phyloP scores from a whole-genome alignment of 176 grass and related monocot genomes.

The Hyparrhenia diplandra region DNA sequence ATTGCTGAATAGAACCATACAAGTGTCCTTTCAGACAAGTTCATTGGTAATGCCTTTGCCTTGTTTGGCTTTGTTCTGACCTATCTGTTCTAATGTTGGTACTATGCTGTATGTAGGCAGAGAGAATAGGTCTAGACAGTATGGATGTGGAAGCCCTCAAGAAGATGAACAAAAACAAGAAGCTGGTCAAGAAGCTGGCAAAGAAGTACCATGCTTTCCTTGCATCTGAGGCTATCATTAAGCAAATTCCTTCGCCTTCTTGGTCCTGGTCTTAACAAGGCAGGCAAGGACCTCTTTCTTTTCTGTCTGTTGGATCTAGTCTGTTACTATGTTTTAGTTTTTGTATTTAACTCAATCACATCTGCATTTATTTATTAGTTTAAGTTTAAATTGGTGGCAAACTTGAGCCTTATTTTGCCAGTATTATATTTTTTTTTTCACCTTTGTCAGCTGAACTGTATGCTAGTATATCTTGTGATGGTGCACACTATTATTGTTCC shows the following conservation, averaged over 20 bases:
- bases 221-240: slow-evolving; percentile 89
- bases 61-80: not conserved
- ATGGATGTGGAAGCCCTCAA: slow-evolving; percentile 93
- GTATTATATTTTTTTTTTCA: not conserved
- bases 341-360: not conserved
- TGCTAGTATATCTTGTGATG: not conserved
- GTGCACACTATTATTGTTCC: not conserved
- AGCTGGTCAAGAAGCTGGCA: slow-evolving; percentile 86
- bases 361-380: not conserved
- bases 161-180: slow-evolving; percentile 98
- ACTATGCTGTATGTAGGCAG: slow-evolving; percentile 39
- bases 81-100: not conserved
- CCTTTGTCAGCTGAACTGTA: not conserved
- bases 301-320: not conserved
- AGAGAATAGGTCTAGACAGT: slow-evolving; percentile 60
- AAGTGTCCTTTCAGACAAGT: not conserved
- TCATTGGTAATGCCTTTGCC: not conserved
- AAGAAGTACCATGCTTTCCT: slow-evolving; percentile 95
- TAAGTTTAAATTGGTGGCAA: too few relatives aligned
- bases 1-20: not conserved
- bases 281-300: slow-evolving; percentile 42
- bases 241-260: slow-evolving; percentile 90
- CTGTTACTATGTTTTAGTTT: not conserved
- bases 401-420: not conserved
- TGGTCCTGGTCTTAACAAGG: slow-evolving; percentile 95